Conservation (phyloP, 225 moss, liverwort and hornwort genomes). For the Takakia lepidozioides region DNA sequence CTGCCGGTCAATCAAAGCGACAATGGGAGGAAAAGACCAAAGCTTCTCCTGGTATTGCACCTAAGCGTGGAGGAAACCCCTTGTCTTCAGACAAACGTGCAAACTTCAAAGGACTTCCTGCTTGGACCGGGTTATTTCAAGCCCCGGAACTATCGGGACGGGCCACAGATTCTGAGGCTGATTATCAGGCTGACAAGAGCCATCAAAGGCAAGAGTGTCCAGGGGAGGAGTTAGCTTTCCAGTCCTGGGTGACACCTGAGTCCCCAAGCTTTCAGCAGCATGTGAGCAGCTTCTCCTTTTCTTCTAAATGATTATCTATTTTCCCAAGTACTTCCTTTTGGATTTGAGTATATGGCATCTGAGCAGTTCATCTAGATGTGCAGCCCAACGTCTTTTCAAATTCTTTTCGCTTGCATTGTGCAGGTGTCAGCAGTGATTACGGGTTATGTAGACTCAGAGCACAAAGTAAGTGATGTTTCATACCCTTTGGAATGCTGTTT, state of each 20-base stretch:
- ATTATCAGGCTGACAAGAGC: slow-evolving; percentile 7
- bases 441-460: slow-evolving; percentile 24
- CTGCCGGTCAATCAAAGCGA: slow-evolving; percentile 2
- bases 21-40: not conserved
- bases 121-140: slow-evolving; percentile 6
- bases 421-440: slow-evolving; percentile 42
- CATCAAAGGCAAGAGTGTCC: slow-evolving; percentile 9
- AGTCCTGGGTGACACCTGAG: slow-evolving; percentile 40
- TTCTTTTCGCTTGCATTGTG: not conserved
- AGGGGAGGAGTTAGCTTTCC: slow-evolving; percentile 13
- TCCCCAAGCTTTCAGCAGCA: slow-evolving; percentile 39
- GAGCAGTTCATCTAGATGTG: too few species aligned
- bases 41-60: not conserved
- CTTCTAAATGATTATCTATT: not conserved
- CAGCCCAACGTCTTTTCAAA: too few species aligned
- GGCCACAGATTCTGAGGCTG: slow-evolving; percentile 6
- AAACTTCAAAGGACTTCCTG: not conserved
- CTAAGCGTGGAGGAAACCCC: not conserved
- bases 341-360: not conserved
- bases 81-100: not conserved
- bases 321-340: not conserved
- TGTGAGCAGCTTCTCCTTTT: slow-evolving; percentile 1
- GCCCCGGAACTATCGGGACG: slow-evolving; percentile 4
- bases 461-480: slow-evolving; percentile 20
- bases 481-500: not conserved